These are phyloP conservation scores for Rhodotorula kratochvilovae DNA, from an alignment of 768 basidiomycete genomes.

Conservation along the genomic window DNA sequence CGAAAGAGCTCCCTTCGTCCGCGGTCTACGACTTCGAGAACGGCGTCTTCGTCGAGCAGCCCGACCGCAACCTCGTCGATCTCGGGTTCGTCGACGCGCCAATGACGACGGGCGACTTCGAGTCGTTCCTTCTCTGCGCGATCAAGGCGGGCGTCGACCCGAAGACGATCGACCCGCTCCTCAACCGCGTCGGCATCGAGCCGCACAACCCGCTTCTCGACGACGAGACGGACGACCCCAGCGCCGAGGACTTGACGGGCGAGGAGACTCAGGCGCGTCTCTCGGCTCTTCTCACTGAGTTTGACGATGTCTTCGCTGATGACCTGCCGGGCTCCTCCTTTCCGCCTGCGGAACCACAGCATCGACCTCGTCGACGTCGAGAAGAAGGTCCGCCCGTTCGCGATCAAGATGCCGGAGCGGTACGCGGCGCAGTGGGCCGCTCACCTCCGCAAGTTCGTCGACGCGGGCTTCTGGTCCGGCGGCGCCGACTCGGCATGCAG, in stretches of 20 bases:
- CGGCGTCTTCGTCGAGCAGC: too few relatives aligned
- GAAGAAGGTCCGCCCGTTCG: too few relatives aligned
- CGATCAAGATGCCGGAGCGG: too few relatives aligned
- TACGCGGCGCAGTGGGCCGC: slow-evolving; percentile 8
- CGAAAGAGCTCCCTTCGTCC: too few relatives aligned
- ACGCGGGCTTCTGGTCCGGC: slow-evolving; percentile 11
- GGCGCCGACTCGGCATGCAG: slow-evolving; percentile 17
- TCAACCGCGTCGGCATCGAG: slow-evolving; percentile 10
- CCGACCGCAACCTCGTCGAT: neutral
- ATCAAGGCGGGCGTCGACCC: too few relatives aligned
- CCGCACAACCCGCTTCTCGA: slow-evolving; percentile 16
- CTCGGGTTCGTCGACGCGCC: neutral
- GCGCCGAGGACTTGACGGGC: neutral
- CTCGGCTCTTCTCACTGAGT: neutral
- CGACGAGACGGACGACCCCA: neutral
- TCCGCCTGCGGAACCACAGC: slow-evolving; percentile 12
- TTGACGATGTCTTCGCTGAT: slow-evolving; percentile 6
- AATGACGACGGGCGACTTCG: neutral
- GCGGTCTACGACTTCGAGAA: too few relatives aligned
- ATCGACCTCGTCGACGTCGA: too few relatives aligned
- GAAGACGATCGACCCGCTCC: neutral
- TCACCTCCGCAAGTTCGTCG: slow-evolving; percentile 12
- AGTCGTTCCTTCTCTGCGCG: neutral
- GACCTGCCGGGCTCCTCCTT: slow-evolving; percentile 10
- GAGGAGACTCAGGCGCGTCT: neutral